Base-by-base conservation (phyloP, 2,329 filamentous ascomycete genomes). In the Fusarium coffeatum region DNA sequence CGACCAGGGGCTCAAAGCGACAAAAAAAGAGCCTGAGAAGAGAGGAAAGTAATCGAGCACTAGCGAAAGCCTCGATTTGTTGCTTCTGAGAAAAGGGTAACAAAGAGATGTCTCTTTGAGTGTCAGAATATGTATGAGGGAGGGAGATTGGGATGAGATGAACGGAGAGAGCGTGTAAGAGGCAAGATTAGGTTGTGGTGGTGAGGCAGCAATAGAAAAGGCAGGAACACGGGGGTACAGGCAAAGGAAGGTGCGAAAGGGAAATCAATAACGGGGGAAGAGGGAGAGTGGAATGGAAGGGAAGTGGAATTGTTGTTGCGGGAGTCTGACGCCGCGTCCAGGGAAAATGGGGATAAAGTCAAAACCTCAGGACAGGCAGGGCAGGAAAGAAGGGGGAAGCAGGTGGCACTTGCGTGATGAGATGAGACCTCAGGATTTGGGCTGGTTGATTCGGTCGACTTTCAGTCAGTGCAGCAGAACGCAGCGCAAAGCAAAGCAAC, bases 21-120 rank as follows among this genome's bases (percentile, higher is more conserved):
- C 48, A 64, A 68, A 54, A 48, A 59, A 58, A 27, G 68, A 70
- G 66, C 49, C 68, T 54, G 61, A 68, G 57, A 51, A 69, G 65
- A 55, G 62, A 69, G 69, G 68, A 62, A 71, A 59, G 59, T 64
- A 71, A 76, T 77, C 83, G 83, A 86, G 80, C 79, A 80, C 84
- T 86, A 86, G 77, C 78, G 66, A 86, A 82, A 82, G 81, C 78
- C 80, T 82, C 81, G 80, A 80, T 63, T 64, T 64, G 73, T 64
- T 71, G 50, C 67, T 62, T 69, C 64, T 69, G 69, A 62, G 54
- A 59, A 64, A 66, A 54, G 69, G 64, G 48, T 50, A 57, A 68
- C 48, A 71, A 57, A 71, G 43, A 64, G 67, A 48, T 69, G 55
- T 59, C 71, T 68, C 55, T 67, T 66, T 66, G 61, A 59, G 68